Evolutionary conservation across 768 basidiomycete genomes (phyloP).

Genomic region (Auricularia auricula-judae): DNA sequence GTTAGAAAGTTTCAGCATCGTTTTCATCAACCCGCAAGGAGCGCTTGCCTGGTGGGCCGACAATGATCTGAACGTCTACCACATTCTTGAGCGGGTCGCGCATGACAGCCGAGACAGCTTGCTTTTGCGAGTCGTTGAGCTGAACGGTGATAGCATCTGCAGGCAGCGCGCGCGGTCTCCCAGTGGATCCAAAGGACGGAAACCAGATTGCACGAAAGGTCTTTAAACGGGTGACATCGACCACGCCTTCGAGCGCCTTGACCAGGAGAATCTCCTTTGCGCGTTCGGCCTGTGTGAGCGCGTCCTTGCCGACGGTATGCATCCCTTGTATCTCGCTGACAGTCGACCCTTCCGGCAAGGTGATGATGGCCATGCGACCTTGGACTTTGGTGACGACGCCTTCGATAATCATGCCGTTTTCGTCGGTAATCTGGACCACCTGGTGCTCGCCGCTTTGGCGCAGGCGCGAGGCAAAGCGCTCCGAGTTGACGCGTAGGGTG

Average conservation of each 20-base stretch:
- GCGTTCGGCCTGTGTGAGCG: not conserved
- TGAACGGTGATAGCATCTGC: not conserved
- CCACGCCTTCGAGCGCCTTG: not conserved
- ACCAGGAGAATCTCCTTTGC: not conserved
- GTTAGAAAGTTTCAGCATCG: not conserved
- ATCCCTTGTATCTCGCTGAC: not conserved
- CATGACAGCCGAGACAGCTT: constrained; percentile 1
- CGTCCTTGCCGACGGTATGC: not conserved
- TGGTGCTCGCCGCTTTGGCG: not conserved
- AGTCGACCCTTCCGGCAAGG: not conserved
- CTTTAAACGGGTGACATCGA: not conserved
- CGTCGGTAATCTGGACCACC: not conserved
- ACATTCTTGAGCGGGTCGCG: not conserved
- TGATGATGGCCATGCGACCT: not conserved
- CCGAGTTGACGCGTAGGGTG: not conserved
- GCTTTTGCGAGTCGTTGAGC: constrained; percentile 2
- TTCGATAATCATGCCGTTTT: not conserved
- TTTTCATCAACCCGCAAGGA: not conserved
- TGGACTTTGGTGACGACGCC: not conserved
- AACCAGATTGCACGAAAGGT: constrained; percentile 3
- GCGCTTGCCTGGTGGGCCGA: constrained; percentile 7
- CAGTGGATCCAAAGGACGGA: not conserved
- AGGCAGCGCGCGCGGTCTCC: not conserved
- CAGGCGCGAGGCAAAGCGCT: not conserved
- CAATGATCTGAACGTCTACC: constrained; percentile 5